phyloP scores from a whole-genome alignment of 495 filamentous ascomycete species.

The Immersiella caudata region DNA sequence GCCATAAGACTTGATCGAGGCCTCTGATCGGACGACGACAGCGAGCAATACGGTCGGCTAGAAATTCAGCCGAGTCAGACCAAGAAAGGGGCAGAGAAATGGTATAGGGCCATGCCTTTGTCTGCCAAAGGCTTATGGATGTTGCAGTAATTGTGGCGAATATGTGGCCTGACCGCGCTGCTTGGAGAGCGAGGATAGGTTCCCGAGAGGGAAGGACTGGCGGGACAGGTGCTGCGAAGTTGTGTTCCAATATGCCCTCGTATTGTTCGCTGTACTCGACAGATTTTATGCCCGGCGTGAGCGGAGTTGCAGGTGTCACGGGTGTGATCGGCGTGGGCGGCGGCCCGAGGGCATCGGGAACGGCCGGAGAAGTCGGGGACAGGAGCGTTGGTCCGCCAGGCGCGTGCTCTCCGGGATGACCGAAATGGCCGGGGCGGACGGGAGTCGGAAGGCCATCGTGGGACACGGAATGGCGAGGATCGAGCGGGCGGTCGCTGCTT shows the following conservation, averaged over 20 bases:
- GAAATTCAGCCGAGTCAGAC: constrained; percentile 23
- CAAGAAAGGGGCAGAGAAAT: constrained; percentile 1
- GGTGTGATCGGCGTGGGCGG: constrained; percentile 40
- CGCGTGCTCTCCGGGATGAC: constrained; percentile 39
- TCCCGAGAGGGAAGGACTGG: constrained; percentile 45
- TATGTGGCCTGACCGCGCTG: constrained; percentile 79
- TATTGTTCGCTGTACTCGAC: constrained; percentile 53
- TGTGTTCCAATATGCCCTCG: constrained; percentile 24
- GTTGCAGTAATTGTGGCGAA: constrained; percentile 87
- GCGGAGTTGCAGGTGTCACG: constrained; percentile 49
- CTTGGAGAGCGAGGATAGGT: constrained; percentile 71
- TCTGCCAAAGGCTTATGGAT: constrained; percentile 91
- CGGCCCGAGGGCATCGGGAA: constrained; percentile 34
- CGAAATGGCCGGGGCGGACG: constrained; percentile 39
- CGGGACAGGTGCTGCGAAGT: constrained; percentile 13
- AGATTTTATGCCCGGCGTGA: constrained; percentile 55
- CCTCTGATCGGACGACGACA: constrained; percentile 74
- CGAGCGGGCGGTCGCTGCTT: constrained; percentile 57
- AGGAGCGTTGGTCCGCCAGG: constrained; percentile 32
- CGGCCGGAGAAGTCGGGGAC: constrained; percentile 27
- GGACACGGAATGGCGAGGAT: constrained; percentile 41
- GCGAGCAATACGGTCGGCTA: constrained; percentile 91
- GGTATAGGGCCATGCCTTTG: constrained; percentile 64
- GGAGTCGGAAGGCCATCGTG: constrained; percentile 45
- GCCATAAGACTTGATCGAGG: constrained; percentile 82